Base-by-base conservation (phyloP, 257 asterid genomes). In the Oldenlandia corymbosa region DNA sequence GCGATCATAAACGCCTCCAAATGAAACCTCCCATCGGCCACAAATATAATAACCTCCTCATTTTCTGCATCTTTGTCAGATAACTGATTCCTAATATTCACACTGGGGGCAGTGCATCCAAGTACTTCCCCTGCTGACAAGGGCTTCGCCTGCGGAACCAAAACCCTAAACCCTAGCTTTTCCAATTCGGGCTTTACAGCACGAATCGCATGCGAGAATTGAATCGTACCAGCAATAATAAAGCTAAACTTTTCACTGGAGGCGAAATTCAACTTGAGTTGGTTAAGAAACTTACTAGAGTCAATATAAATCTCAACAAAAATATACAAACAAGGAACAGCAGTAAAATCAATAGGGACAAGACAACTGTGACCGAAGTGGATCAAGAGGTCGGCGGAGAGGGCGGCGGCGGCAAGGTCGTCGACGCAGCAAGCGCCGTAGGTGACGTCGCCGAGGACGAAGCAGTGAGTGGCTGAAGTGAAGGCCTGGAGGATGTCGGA, bases 1-100 rank as follows among this genome's bases (percentile, higher is more conserved):
- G 99, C 99, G 57, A 93, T 93, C 99, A 93, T 93, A 60, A 93
- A 87, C 4, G 99, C 99, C 76, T 93, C 96, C 67, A 87, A 71
- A 85, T 92, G 99, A 71, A 92, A 92, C 73, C 97, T 86, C 54
- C 99, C 97, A 73, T 92, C 99, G 12, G 94, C 95, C 49, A 87
- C 96, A 62, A 92, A 92, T 54, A 92, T 81, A 45, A 91, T 81
- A 47, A 84, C 85, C 55, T 79, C 73, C 62, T 68, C 73, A 0
- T 37, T 43, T 3, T 48, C 54, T 3, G 6, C 62, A 27, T 59
- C 30, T 20, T 28, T 24, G 18, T 26, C 36, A 53, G 26, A 27
- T 21, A 36, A 4, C 10, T 53, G 52, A 31, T 54, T 32, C 13
- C 32, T 28, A 5, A 72, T 66, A 52, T 68, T 76, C 71, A 92